A percentile compares a stretch with the other conserved stretches of the same genome.
Evolutionary conservation across 2,329 filamentous ascomycete genomes (phyloP).

Genomic region (Fusarium sp.): DNA sequence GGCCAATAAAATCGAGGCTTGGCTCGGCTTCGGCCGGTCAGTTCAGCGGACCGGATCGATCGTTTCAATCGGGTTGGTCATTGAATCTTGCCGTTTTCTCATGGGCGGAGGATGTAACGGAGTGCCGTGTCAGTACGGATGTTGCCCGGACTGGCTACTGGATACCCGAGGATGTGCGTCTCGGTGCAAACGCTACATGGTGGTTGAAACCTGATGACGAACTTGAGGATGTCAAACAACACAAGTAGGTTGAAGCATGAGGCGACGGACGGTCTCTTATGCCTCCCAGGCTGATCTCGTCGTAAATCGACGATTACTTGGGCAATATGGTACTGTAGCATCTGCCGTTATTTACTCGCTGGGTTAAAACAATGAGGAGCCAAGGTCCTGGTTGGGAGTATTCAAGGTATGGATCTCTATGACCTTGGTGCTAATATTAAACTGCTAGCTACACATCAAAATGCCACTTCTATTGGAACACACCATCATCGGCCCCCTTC

Average conservation of each 20-base stretch:
- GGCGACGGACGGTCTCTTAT: background rate
- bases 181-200: background rate
- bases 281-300: background rate
- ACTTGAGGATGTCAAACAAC: background rate
- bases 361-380: background rate
- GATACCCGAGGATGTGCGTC: background rate
- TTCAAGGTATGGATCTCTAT: background rate
- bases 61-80: background rate
- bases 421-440: background rate
- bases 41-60: constrained; percentile 5
- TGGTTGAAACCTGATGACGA: background rate
- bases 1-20: constrained; percentile 23
- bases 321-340: background rate
- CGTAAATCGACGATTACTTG: background rate
- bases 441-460: background rate
- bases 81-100: background rate
- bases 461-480: background rate
- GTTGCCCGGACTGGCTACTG: background rate
- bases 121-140: background rate
- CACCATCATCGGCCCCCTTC: background rate
- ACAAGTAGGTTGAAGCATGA: background rate
- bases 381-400: background rate
- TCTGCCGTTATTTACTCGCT: background rate
- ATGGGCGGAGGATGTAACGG: background rate
- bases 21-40: constrained; percentile 22